A percentile compares a stretch with the other conserved stretches of the same genome.
These are phyloP conservation scores for Asterella californica DNA, from an alignment of 225 moss, liverwort and hornwort genomes.

Conservation along the genomic window DNA sequence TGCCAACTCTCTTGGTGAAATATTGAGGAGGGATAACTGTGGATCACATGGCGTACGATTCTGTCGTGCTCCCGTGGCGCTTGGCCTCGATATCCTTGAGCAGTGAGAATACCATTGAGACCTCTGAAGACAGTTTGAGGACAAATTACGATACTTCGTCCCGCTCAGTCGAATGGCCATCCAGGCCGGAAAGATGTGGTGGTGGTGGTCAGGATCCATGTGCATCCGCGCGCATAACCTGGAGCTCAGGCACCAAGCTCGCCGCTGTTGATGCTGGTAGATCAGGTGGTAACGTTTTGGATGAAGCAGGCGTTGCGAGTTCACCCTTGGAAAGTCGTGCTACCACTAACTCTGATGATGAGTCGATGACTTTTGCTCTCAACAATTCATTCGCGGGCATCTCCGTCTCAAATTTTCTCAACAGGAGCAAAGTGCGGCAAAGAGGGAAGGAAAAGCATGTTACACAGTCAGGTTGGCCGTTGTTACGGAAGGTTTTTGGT, in stretches of 20 bases:
- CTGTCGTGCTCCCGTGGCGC: background rate
- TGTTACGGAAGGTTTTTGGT: background rate
- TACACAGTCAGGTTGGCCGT: conserved; percentile 7
- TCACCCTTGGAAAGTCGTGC: background rate
- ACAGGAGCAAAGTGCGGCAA: conserved; percentile 7
- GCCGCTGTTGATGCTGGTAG: background rate
- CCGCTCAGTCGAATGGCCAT: background rate
- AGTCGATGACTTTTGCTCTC: background rate
- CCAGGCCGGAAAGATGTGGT: background rate
- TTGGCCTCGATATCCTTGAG: background rate
- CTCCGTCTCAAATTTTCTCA: conserved; percentile 18
- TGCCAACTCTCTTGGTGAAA: background rate
- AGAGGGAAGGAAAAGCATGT: conserved; percentile 14
- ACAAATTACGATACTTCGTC: too few species aligned
- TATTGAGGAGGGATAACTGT: background rate
- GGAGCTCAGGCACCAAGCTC: conserved; percentile 17
- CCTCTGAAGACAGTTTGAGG: background rate
- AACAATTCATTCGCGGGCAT: conserved; percentile 16
- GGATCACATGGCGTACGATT: background rate
- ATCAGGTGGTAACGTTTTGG: background rate
- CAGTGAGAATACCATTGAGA: background rate
- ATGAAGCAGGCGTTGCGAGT: background rate
- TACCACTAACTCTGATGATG: background rate
- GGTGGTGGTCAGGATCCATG: background rate
- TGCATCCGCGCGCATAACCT: background rate